Percentiles rank a stretch among this genome's conserved stretches.
phyloP scores from a whole-genome alignment of 495 filamentous ascomycete species.

The Extremus antarcticus region DNA sequence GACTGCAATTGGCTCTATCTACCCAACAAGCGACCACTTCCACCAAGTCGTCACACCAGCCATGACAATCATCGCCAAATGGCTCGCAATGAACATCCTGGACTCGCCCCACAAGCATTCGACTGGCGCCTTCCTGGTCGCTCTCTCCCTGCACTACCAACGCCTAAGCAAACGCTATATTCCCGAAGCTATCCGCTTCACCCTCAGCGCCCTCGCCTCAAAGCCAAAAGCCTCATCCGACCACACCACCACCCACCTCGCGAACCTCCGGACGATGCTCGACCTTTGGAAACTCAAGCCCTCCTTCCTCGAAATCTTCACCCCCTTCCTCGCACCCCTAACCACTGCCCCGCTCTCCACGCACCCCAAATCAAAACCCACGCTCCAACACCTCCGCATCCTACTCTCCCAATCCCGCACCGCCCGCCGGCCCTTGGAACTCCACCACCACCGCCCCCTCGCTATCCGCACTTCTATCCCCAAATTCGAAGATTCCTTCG shows the following conservation, averaged over 20 bases:
- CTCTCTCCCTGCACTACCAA: slow-evolving; percentile 72
- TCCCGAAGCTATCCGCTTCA: slow-evolving; percentile 77
- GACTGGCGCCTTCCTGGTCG: slow-evolving; percentile 66
- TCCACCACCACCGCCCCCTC: slow-evolving; percentile 81
- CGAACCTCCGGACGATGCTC: slow-evolving; percentile 23
- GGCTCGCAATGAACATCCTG: slow-evolving; percentile 66
- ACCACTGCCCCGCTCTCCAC: slow-evolving; percentile 4
- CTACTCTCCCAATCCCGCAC: slow-evolving; percentile 46
- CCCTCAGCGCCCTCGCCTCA: slow-evolving; percentile 51
- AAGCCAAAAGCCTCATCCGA: not conserved
- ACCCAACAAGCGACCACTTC: slow-evolving; percentile 93
- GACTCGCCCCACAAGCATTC: slow-evolving; percentile 51
- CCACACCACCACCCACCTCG: slow-evolving; percentile 14
- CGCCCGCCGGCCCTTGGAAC: slow-evolving; percentile 62
- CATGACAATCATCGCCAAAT: slow-evolving; percentile 66
- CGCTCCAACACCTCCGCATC: slow-evolving; percentile 27
- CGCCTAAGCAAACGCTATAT: slow-evolving; percentile 69
- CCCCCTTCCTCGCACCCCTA: slow-evolving; percentile 27
- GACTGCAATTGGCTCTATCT: slow-evolving; percentile 72
- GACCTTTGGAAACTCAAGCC: slow-evolving; percentile 15
- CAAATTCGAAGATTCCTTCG: slow-evolving; percentile 94
- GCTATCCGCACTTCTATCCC: slow-evolving; percentile 82
- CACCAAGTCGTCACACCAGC: slow-evolving; percentile 87
- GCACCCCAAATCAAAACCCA: slow-evolving; percentile 13
- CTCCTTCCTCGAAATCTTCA: slow-evolving; percentile 21